A percentile compares a stretch with the other conserved stretches of the same genome.
These are phyloP conservation scores for Floccularia luteovirens DNA, from an alignment of 768 basidiomycete species.

Conservation along the genomic window DNA sequence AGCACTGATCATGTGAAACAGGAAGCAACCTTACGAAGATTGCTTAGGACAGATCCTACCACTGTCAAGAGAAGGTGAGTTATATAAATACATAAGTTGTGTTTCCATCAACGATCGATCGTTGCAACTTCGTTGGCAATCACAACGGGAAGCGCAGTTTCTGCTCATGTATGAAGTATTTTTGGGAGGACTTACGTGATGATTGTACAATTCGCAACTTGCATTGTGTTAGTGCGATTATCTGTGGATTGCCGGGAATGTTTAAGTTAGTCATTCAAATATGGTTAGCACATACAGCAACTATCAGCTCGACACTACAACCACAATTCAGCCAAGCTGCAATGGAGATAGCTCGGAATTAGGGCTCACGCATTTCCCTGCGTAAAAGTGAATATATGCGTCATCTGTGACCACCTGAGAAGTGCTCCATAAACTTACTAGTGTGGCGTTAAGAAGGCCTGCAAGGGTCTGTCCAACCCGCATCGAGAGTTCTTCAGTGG, in stretches of 20 bases:
- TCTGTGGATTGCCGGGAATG: slow-evolving; percentile 20
- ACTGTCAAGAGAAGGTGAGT: slow-evolving; percentile 34
- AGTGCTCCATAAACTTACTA: too few relatives aligned
- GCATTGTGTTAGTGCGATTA: slow-evolving; percentile 41
- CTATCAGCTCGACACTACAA: slow-evolving; percentile 60
- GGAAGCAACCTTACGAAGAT: slow-evolving; percentile 50
- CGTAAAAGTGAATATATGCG: too few relatives aligned
- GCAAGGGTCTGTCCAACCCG: slow-evolving; percentile 80
- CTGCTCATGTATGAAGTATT: slow-evolving; percentile 6
- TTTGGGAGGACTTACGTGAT: slow-evolving; percentile 47
- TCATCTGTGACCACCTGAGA: too few relatives aligned
- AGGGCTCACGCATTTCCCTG: slow-evolving; percentile 45
- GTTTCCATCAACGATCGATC: slow-evolving; percentile 7
- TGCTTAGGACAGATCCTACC: slow-evolving; percentile 82
- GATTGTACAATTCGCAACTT: slow-evolving; percentile 75
- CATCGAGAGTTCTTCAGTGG: slow-evolving; percentile 78
- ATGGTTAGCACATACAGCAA: slow-evolving; percentile 48
- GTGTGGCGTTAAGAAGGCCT: slow-evolving; percentile 79
- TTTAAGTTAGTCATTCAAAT: background rate
- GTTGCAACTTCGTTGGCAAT: background rate
- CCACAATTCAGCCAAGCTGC: slow-evolving; percentile 11
- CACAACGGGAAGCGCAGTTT: too few relatives aligned
- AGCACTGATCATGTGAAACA: slow-evolving; percentile 4
- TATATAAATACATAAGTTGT: slow-evolving; percentile 3
- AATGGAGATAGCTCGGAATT: slow-evolving; percentile 3